Base-by-base conservation (phyloP, 441 rosid genomes). In the Isatis lusitanica region DNA sequence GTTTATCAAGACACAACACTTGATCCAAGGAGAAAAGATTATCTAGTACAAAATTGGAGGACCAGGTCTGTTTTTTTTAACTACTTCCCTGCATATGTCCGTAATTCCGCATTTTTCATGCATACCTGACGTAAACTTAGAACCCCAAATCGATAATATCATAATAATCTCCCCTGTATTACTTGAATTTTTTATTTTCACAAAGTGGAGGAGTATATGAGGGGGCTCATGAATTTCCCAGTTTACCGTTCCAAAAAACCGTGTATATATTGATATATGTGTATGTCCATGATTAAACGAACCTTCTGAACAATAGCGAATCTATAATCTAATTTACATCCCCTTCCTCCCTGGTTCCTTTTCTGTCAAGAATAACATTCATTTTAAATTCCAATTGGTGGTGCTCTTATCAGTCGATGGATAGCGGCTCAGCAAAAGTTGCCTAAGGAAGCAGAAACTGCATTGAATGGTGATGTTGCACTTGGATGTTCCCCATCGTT, bases 351-450 rank as follows among this genome's bases (percentile, higher is more conserved):
- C 30, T 1, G 1, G 10, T 42, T 31, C 13, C 48, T 43, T 35
- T 74, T 47, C 39, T 17, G 17, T 26, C 56, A 38, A 21, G 50
- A 64, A 66, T 47, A 70, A 28, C 15, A 30, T 50, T 38, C 21
- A 42, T 48, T 48, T 48, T 51, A 42, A 40, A 18, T 10, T 46
- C 68, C 3, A 12, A 15, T 50, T 57, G 42, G 67, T 71, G 58
- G 42, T 81, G 42, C 81, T 72, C 59, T 71, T 42, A 65, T 35
- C 76, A 95, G 99, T 85, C 97, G 97, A 70, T 95, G 98, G 98
- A 89, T 95, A 76, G 99, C 98, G 13, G 88, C 98, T 73, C 99
- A 93, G 86, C 99, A 95, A 80, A 95, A 91, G 81, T 77, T 80
- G 15, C 84, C 89, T 28, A 91, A 91, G 74, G 80, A 79, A 74